phyloP scores from a whole-genome alignment of 2,329 filamentous ascomycete genomes.

The Venturia oleaginea region DNA sequence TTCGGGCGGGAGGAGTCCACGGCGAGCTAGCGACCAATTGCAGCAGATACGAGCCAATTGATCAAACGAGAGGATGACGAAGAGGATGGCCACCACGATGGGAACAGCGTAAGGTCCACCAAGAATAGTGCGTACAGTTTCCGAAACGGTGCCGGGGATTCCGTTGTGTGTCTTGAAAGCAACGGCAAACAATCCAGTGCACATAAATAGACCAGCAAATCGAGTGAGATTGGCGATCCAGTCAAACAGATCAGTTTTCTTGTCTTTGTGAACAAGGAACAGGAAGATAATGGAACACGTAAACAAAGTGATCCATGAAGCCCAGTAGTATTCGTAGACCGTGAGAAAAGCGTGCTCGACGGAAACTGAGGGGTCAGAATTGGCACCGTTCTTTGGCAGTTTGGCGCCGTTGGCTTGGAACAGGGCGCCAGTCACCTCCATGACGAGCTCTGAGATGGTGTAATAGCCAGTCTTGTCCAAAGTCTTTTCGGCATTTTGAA shows the following conservation, averaged over 20 bases:
- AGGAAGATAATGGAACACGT: constrained; percentile 1
- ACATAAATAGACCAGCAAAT: neutral
- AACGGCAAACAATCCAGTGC: neutral
- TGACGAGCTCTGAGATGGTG: neutral
- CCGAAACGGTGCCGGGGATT: neutral
- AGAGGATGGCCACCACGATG: neutral
- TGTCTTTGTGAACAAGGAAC: constrained; percentile 7
- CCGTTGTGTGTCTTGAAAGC: constrained; percentile 4
- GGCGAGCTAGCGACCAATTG: neutral
- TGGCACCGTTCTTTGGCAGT: neutral
- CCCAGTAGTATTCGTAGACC: constrained; percentile 8
- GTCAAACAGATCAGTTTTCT: constrained; percentile 8
- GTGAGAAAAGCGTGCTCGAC: neutral
- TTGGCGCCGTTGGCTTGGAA: neutral
- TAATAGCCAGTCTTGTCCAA: neutral
- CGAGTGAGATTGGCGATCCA: constrained; percentile 5
- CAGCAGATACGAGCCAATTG: constrained; percentile 1
- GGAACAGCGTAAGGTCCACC: constrained; percentile 1
- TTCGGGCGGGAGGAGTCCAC: neutral
- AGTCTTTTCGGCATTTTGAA: neutral
- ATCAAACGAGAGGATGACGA: neutral
- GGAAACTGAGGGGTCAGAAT: neutral
- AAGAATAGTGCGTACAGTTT: neutral
- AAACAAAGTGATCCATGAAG: neutral
- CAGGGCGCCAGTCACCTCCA: neutral